phyloP scores from a whole-genome alignment of 2,329 filamentous ascomycete species.

The Phyllosticta capitalensis region DNA sequence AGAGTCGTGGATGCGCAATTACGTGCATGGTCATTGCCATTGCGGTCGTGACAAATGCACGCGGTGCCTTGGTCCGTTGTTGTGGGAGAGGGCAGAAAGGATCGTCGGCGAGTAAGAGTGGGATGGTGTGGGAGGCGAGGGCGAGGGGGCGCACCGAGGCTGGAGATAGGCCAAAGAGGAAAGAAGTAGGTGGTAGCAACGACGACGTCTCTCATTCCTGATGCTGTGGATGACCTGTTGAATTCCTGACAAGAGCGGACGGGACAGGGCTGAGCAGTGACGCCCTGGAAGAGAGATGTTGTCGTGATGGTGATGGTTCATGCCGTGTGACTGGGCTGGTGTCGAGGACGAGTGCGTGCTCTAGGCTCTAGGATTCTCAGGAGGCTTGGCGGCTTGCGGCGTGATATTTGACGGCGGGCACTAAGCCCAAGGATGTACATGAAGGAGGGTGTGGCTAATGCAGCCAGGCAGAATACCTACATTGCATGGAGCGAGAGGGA shows the following conservation, averaged over 20 bases:
- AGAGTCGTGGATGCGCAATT: no score
- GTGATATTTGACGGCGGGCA: not conserved
- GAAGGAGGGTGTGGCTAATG: not conserved
- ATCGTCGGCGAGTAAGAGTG: no score
- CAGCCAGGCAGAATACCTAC: not conserved
- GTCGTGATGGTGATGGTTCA: not conserved
- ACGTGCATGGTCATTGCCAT: no score
- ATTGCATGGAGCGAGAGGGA: not conserved
- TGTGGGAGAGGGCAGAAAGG: no score
- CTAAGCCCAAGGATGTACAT: not conserved
- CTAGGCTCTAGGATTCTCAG: not conserved
- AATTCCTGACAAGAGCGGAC: not conserved
- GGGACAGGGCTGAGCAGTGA: not conserved
- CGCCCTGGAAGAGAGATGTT: not conserved
- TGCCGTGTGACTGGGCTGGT: not conserved
- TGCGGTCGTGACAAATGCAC: not conserved
- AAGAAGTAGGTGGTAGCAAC: not conserved
- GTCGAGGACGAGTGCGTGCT: not conserved
- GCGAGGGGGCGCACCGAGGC: conserved; percentile 2
- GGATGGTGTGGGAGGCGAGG: not conserved
- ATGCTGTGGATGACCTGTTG: not conserved
- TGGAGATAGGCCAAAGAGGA: not conserved
- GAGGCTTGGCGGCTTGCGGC: not conserved
- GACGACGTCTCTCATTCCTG: not conserved
- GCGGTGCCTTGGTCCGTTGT: no score